Evolutionary conservation across 2,329 filamentous ascomycete species (phyloP).

Genomic region (Dryadomyces quercivorus): DNA sequence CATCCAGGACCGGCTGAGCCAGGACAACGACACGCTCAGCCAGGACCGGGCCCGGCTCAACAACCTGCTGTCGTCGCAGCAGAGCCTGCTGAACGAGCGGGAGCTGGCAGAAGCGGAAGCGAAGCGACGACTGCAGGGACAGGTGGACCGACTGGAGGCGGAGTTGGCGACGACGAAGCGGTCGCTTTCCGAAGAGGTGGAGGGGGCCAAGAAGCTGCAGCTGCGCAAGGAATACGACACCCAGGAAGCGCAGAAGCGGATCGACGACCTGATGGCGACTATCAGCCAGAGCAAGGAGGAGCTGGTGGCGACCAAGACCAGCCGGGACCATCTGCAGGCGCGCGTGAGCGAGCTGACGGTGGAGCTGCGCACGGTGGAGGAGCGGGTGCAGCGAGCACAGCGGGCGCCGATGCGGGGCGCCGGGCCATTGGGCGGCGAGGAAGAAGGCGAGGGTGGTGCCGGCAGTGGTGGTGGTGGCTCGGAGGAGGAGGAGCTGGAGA

Average conservation of each 20-base stretch:
- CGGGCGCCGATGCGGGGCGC: constrained; percentile 52
- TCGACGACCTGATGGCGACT: constrained; percentile 78
- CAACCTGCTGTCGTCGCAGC: constrained; percentile 68
- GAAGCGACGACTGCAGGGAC: constrained; percentile 65
- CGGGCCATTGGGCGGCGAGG: constrained; percentile 16
- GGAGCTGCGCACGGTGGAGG: constrained; percentile 79
- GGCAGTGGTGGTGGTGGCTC: constrained; percentile 26
- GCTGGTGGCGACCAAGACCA: constrained; percentile 73
- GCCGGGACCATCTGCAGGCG: constrained; percentile 76
- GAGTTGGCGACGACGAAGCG: constrained; percentile 71
- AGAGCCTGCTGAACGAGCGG: constrained; percentile 84
- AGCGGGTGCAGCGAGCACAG: constrained; percentile 67
- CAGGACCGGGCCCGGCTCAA: constrained; percentile 81
- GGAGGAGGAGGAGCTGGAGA: constrained; percentile 52
- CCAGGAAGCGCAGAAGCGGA: constrained; percentile 77
- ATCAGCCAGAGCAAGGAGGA: constrained; percentile 76
- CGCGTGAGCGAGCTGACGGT: constrained; percentile 82
- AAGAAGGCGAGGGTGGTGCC: constrained; percentile 27
- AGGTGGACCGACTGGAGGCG: constrained; percentile 65
- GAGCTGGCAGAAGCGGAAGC: constrained; percentile 74
- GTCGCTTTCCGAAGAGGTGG: constrained; percentile 69
- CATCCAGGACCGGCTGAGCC: constrained; percentile 76
- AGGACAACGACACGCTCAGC: constrained; percentile 74
- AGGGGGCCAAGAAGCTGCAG: constrained; percentile 72
- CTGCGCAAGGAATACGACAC: constrained; percentile 83